Evolutionary conservation across 176 grass and related monocot genomes (phyloP).

Genomic region (Aechmea fasciata): DNA sequence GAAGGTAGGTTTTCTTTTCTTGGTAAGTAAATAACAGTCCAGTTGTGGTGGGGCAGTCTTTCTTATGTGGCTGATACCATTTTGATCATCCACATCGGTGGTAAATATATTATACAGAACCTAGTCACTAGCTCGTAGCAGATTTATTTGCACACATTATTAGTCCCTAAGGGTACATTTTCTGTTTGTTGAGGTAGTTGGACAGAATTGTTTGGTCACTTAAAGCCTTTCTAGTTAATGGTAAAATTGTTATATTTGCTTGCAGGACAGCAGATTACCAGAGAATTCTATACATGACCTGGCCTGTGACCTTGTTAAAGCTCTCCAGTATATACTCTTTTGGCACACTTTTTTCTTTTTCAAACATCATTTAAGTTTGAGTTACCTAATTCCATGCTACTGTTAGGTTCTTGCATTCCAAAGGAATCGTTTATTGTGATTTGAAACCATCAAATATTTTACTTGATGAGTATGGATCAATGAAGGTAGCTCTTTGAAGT

Average conservation of each 20-base stretch:
- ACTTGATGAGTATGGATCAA: constrained; percentile 85
- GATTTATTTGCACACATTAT: background rate
- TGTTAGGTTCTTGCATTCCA: constrained; percentile 90
- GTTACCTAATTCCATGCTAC: constrained; percentile 18
- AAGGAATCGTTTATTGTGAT: constrained; percentile 96
- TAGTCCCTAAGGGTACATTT: background rate
- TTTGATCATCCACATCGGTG: too few species aligned
- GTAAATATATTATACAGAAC: too few species aligned
- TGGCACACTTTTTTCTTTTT: constrained; percentile 15
- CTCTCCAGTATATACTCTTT: constrained; percentile 70
- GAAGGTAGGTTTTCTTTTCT: background rate
- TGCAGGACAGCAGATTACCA: constrained; percentile 70
- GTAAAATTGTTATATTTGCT: background rate
- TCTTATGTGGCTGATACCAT: too few species aligned
- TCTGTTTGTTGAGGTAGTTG: background rate
- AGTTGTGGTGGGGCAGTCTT: background rate
- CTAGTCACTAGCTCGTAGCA: too few species aligned
- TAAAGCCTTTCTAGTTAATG: background rate
- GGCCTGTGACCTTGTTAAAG: constrained; percentile 70
- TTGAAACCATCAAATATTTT: constrained; percentile 97
- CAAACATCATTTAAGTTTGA: constrained; percentile 13
- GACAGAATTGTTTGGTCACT: background rate
- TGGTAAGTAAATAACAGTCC: background rate
- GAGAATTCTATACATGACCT: constrained; percentile 90
- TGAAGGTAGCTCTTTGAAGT: constrained; percentile 61